Evolutionary conservation across 495 filamentous ascomycete species (phyloP).

Genomic region (Annulohypoxylon moriforme): DNA sequence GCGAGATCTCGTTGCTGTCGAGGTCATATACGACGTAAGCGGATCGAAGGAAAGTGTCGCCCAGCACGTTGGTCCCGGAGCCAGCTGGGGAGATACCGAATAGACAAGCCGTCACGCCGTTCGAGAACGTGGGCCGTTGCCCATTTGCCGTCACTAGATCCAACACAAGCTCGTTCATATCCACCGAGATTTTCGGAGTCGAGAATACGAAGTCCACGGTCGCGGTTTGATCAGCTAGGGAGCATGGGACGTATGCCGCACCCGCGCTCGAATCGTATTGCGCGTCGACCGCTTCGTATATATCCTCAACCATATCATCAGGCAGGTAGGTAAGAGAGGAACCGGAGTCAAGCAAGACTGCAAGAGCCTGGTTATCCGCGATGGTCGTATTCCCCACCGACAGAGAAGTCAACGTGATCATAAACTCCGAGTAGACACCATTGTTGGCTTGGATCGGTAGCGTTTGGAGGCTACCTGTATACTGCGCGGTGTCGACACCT

Average conservation of each 20-base stretch:
- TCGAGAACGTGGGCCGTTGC: conserved; percentile 64
- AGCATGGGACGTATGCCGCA: conserved; percentile 79
- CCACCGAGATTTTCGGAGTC: conserved; percentile 73
- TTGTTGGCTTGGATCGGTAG: conserved; percentile 75
- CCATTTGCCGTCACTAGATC: conserved; percentile 64
- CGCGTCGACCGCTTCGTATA: conserved; percentile 74
- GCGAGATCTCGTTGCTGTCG: conserved; percentile 84
- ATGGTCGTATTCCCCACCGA: conserved; percentile 58
- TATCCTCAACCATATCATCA: conserved; percentile 67
- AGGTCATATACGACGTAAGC: conserved; percentile 96
- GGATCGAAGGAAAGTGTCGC: conserved; percentile 92
- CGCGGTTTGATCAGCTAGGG: conserved; percentile 64
- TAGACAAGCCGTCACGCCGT: conserved; percentile 72
- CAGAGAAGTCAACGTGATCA: conserved; percentile 78
- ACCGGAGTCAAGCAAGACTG: conserved; percentile 90
- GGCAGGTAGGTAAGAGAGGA: conserved; percentile 91
- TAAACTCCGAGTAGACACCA: conserved; percentile 75
- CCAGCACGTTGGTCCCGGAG: conserved; percentile 74
- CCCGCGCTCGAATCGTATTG: conserved; percentile 67
- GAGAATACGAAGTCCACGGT: conserved; percentile 78
- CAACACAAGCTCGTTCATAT: conserved; percentile 81
- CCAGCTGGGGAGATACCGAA: conserved; percentile 82
- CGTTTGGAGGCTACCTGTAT: conserved; percentile 73
- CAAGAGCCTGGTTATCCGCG: conserved; percentile 67
- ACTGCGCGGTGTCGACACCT: conserved; percentile 87